A percentile compares a stretch with the other conserved stretches of the same genome.
phyloP scores from a whole-genome alignment of 1,284 basidiomycete genomes.

The Marasmius oreades region DNA sequence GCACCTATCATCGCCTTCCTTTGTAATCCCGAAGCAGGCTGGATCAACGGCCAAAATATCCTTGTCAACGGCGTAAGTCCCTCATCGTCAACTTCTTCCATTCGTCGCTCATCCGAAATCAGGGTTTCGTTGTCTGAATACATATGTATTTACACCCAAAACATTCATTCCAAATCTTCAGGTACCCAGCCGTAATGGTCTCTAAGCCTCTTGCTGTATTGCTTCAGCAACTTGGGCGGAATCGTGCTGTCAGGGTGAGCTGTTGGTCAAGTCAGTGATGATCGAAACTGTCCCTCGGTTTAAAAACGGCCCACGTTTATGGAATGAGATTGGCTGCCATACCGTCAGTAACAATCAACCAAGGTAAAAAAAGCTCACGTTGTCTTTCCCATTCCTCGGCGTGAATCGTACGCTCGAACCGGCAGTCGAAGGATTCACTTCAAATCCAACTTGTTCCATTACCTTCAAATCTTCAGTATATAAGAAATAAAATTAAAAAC shows the following conservation, averaged over 20 bases:
- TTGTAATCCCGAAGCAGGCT: slow-evolving; percentile 40
- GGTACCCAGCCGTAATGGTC: slow-evolving; percentile 68
- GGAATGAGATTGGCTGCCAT: slow-evolving; percentile 64
- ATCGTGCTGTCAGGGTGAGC: slow-evolving; percentile 73
- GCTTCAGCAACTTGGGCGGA: slow-evolving; percentile 44
- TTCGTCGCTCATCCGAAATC: not conserved
- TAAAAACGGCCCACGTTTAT: slow-evolving; percentile 58
- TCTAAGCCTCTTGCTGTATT: slow-evolving; percentile 57
- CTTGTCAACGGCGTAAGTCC: not conserved
- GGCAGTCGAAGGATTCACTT: slow-evolving; percentile 66
- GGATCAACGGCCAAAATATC: not conserved
- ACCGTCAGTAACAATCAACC: slow-evolving; percentile 11
- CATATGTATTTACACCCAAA: too few species aligned
- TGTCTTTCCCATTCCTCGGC: slow-evolving; percentile 58
- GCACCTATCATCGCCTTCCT: slow-evolving; percentile 50
- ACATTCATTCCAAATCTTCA: slow-evolving; percentile 43
- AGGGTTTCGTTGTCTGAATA: too few species aligned
- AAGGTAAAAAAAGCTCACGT: slow-evolving; percentile 20
- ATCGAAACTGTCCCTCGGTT: not conserved
- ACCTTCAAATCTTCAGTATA: slow-evolving; percentile 36
- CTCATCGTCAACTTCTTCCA: not conserved
- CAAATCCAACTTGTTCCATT: slow-evolving; percentile 76
- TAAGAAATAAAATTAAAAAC: slow-evolving; percentile 4
- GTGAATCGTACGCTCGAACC: slow-evolving; percentile 81
- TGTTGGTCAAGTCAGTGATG: slow-evolving; percentile 23